A percentile compares a stretch with the other conserved stretches of the same genome.
Evolutionary conservation across 495 filamentous ascomycete species (phyloP).

Genomic region (Penicillium arizonense): DNA sequence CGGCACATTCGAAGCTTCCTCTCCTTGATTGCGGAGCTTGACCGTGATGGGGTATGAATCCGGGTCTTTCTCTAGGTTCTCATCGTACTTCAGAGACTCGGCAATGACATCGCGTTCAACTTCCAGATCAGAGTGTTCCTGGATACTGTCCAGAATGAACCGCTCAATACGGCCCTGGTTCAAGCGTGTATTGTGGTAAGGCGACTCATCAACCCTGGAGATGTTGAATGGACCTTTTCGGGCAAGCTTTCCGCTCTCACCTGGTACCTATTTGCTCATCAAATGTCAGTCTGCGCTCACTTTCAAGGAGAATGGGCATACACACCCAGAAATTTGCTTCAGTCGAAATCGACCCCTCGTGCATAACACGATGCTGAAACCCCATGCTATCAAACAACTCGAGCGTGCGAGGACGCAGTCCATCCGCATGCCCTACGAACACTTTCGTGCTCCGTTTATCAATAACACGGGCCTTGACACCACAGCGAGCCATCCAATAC

Average conservation of each 20-base stretch:
- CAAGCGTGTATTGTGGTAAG: conserved; percentile 50
- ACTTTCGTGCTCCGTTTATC: conserved; percentile 58
- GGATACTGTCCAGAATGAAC: conserved; percentile 53
- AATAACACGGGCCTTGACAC: conserved; percentile 57
- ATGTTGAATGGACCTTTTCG: conserved; percentile 52
- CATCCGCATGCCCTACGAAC: conserved; percentile 61
- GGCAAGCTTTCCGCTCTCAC: conserved; percentile 45
- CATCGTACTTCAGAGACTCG: conserved; percentile 45
- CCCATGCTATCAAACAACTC: conserved; percentile 69
- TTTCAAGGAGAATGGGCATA: neutral
- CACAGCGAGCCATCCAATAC: conserved; percentile 60
- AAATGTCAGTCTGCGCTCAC: neutral
- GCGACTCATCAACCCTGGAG: conserved; percentile 50
- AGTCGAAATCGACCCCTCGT: conserved; percentile 56
- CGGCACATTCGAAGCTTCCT: conserved; percentile 39
- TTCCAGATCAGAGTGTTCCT: conserved; percentile 41
- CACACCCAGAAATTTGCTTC: conserved; percentile 39
- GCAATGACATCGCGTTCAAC: conserved; percentile 52
- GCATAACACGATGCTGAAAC: conserved; percentile 57
- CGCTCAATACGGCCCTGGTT: conserved; percentile 58
- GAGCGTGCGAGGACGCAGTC: conserved; percentile 54
- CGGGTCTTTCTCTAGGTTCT: conserved; percentile 35
- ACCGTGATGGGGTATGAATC: conserved; percentile 55
- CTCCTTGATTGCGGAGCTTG: conserved; percentile 40
- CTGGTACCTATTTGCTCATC: conserved; percentile 23